Percentiles rank a stretch among this genome's conserved stretches.
Conservation (phyloP, 345 rosid genomes). For the Anacardium occidentale region DNA sequence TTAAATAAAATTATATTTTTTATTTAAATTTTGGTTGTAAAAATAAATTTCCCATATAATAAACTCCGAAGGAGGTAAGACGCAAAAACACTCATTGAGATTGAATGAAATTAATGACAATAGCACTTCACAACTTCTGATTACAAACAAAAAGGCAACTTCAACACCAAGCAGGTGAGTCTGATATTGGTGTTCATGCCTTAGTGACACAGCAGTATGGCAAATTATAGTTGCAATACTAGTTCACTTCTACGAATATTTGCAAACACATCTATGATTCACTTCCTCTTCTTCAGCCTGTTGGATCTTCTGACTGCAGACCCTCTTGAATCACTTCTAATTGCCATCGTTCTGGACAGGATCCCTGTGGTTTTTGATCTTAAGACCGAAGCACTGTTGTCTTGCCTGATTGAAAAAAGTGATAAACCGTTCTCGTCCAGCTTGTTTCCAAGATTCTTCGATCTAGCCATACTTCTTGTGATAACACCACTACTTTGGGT, state of each 20-base stretch:
- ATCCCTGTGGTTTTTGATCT: not conserved
- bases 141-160: no score
- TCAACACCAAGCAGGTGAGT: no score
- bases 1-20: no score
- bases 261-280: not conserved
- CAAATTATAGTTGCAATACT: not conserved
- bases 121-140: no score
- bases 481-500: slow-evolving; percentile 27
- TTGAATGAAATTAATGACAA: no score
- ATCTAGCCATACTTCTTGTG: slow-evolving; percentile 49
- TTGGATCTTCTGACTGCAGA: slow-evolving; percentile 15
- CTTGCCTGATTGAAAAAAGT: not conserved
- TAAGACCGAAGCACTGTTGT: not conserved
- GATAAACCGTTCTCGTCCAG: not conserved
- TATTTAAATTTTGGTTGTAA: no score
- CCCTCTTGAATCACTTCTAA: not conserved
- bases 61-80: no score
- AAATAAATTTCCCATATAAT: no score
- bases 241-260: not conserved
- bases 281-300: slow-evolving; percentile 7
- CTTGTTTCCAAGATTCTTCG: slow-evolving; percentile 9
- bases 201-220: no score
- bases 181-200: no score
- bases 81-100: no score
- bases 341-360: no score